Evolutionary conservation across 1,139 yeast species (phyloP).

Genomic region (Suhomyces kunorum): DNA sequence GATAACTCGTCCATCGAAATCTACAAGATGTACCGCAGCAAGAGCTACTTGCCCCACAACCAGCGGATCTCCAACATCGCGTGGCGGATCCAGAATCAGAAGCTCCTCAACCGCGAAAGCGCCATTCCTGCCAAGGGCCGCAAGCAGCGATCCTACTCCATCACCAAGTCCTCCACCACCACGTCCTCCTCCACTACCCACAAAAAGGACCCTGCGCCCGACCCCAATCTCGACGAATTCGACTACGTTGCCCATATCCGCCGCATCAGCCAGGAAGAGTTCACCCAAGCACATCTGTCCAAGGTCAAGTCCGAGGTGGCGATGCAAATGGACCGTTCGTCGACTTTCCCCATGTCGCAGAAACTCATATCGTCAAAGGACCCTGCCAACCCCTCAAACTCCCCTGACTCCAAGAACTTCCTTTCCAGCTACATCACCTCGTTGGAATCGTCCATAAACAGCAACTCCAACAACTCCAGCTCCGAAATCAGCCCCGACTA

Average conservation of each 20-base stretch:
- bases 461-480: slow-evolving; percentile 20
- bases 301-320: background rate
- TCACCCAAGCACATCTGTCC: slow-evolving; percentile 10
- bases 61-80: slow-evolving; percentile 48
- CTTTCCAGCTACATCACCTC: slow-evolving; percentile 44
- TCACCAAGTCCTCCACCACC: slow-evolving; percentile 9
- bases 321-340: background rate
- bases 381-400: background rate
- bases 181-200: too few species aligned
- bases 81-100: slow-evolving; percentile 48
- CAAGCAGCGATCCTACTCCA: slow-evolving; percentile 14
- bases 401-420: slow-evolving; percentile 23
- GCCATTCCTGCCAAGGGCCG: slow-evolving; percentile 7
- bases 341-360: slow-evolving; percentile 1
- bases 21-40: slow-evolving; percentile 46
- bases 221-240: slow-evolving; percentile 43
- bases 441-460: slow-evolving; percentile 39
- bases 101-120: slow-evolving; percentile 20
- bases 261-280: slow-evolving; percentile 45
- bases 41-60: slow-evolving; percentile 46
- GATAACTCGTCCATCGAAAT: slow-evolving; percentile 40
- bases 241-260: slow-evolving; percentile 52
- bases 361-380: background rate
- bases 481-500: background rate
- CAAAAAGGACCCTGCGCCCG: slow-evolving; percentile 17